phyloP scores from a whole-genome alignment of 2,329 filamentous ascomycete genomes.

The Ceratocystis ficicola region DNA sequence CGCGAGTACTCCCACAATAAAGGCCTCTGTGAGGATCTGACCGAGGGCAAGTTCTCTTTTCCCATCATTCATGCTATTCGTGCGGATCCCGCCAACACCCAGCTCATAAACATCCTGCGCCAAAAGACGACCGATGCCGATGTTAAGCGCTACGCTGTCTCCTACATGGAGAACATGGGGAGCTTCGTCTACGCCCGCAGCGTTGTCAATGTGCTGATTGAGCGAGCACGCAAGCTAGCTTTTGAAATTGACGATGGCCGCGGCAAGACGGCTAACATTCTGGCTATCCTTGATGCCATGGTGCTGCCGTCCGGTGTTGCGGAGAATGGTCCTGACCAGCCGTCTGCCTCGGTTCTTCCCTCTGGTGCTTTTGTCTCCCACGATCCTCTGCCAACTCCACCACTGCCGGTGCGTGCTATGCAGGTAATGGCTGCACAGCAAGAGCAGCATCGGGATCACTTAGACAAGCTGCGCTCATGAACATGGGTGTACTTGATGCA shows the following conservation, averaged over 20 bases:
- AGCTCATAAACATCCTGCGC: slow-evolving; percentile 83
- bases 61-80: slow-evolving; percentile 90
- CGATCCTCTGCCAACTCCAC: slow-evolving; percentile 7
- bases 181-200: slow-evolving; percentile 76
- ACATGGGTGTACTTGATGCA: background rate
- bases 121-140: slow-evolving; percentile 78
- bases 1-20: slow-evolving; percentile 76
- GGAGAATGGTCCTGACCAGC: background rate
- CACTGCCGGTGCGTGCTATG: slow-evolving; percentile 9
- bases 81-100: slow-evolving; percentile 56
- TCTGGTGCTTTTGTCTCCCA: background rate
- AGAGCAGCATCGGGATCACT: slow-evolving; percentile 13
- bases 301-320: slow-evolving; percentile 25
- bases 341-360: background rate
- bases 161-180: slow-evolving; percentile 80
- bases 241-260: slow-evolving; percentile 51
- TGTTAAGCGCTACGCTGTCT: slow-evolving; percentile 81
- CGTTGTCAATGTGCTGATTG: slow-evolving; percentile 52
- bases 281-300: slow-evolving; percentile 59
- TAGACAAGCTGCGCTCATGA: slow-evolving; percentile 12
- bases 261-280: slow-evolving; percentile 45
- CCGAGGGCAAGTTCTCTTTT: slow-evolving; percentile 94
- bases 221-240: slow-evolving; percentile 50
- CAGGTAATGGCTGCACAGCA: slow-evolving; percentile 14
- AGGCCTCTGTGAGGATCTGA: slow-evolving; percentile 87